phyloP scores from a whole-genome alignment of 192 early-diverging fungal genomes.

The Pilaira anomala region DNA sequence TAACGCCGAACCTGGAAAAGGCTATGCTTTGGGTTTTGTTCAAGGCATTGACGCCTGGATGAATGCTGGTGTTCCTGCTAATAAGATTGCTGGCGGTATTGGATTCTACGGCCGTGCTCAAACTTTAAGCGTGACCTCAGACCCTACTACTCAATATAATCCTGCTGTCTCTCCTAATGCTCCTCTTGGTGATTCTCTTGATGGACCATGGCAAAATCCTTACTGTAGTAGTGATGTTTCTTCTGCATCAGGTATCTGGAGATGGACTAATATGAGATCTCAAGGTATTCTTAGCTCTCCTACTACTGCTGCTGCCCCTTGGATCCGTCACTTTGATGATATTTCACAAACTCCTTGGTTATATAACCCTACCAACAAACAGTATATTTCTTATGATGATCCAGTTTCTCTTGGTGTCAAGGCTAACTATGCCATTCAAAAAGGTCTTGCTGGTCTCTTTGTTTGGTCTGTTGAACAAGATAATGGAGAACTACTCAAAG shows the following conservation, averaged over 20 bases:
- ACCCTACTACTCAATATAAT: slow-evolving; percentile 7
- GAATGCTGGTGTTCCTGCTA: slow-evolving; percentile 52
- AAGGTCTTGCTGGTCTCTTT: slow-evolving; percentile 62
- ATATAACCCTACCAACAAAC: slow-evolving; percentile 53
- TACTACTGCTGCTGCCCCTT: slow-evolving; percentile 54
- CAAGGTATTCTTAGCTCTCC: slow-evolving; percentile 43
- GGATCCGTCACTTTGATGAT: slow-evolving; percentile 63
- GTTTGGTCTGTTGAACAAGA: slow-evolving; percentile 68
- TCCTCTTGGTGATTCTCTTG: slow-evolving; percentile 51
- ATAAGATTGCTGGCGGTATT: slow-evolving; percentile 58
- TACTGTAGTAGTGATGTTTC: slow-evolving; percentile 43
- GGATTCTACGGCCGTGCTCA: slow-evolving; percentile 58
- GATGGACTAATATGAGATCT: slow-evolving; percentile 14
- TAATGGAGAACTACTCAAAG: slow-evolving; percentile 58
- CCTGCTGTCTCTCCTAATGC: slow-evolving; percentile 13
- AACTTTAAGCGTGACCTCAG: slow-evolving; percentile 28
- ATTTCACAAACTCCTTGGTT: slow-evolving; percentile 70
- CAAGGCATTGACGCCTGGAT: slow-evolving; percentile 57
- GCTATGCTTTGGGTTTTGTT: slow-evolving; percentile 36
- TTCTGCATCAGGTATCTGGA: slow-evolving; percentile 47
- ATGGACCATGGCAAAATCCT: slow-evolving; percentile 51
- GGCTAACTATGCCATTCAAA: slow-evolving; percentile 50
- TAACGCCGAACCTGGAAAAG: slow-evolving; percentile 27
- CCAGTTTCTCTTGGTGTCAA: slow-evolving; percentile 55
- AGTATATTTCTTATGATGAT: slow-evolving; percentile 73